A percentile compares a stretch with the other conserved stretches of the same genome.
Conservation (phyloP, 2,329 filamentous ascomycete genomes). For the Epichloe gansuensis region DNA sequence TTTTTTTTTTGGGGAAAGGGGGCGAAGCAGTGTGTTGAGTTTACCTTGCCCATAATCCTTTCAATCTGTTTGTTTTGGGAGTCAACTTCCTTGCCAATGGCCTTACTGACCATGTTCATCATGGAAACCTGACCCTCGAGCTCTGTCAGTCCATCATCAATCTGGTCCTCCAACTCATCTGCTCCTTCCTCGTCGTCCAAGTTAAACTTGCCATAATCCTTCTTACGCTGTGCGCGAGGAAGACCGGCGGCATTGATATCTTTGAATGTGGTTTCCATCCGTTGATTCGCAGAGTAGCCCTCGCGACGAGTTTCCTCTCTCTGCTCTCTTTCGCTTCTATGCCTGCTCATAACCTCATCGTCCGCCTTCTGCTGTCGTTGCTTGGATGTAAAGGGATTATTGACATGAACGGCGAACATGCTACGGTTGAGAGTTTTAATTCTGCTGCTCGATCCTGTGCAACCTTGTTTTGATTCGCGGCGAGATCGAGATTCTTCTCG, state of each 20-base stretch:
- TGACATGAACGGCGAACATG: conserved; percentile 80
- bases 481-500: conserved; percentile 71
- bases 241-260: conserved; percentile 22
- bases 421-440: conserved; percentile 75
- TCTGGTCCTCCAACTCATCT: conserved; percentile 35
- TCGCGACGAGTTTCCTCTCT: conserved; percentile 49
- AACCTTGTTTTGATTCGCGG: conserved; percentile 61
- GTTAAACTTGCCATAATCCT: conserved; percentile 52
- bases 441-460: conserved; percentile 73
- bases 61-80: conserved; percentile 65
- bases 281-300: conserved; percentile 37
- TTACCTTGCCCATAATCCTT: conserved; percentile 65
- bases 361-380: conserved; percentile 53
- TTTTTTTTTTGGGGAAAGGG: background rate
- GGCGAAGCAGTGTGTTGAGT: conserved; percentile 10
- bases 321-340: conserved; percentile 52
- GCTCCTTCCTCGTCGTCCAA: conserved; percentile 53
- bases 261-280: conserved; percentile 39
- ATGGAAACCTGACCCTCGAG: conserved; percentile 59
- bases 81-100: conserved; percentile 64
- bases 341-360: conserved; percentile 55
- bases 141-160: conserved; percentile 49
- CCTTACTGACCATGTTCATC: conserved; percentile 60
- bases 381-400: conserved; percentile 64
- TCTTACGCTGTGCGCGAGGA: conserved; percentile 23